Conservation (phyloP, 495 filamentous ascomycete species). For the Aspergillus sclerotiicarbonarius region DNA sequence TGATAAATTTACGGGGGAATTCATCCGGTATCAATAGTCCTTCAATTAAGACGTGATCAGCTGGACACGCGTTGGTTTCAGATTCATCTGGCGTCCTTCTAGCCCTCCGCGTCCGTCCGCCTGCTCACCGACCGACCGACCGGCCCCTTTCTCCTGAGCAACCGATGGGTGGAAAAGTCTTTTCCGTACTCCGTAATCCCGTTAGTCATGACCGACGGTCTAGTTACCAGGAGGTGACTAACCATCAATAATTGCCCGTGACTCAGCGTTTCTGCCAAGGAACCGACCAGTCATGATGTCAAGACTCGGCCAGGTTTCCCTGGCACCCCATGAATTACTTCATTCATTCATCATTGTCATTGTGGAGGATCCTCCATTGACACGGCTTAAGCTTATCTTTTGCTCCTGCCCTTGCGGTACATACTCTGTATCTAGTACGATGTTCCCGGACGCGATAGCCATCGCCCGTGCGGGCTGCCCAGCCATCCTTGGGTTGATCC, state of each 20-base stretch:
- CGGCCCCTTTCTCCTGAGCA: not conserved
- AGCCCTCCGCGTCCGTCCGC: not conserved
- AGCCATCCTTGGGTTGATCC: too few relatives aligned
- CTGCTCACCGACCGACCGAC: not conserved
- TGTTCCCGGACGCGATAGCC: too few relatives aligned
- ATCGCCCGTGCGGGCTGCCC: too few relatives aligned
- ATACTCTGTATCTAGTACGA: too few relatives aligned
- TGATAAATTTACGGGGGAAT: not conserved
- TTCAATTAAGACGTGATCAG: not conserved
- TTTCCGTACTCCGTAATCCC: not conserved
- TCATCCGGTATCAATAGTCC: not conserved
- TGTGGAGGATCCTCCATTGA: not conserved
- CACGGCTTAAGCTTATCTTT: not conserved
- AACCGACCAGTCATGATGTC: not conserved
- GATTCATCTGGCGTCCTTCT: not conserved
- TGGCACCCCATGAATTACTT: not conserved
- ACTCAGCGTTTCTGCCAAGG: not conserved
- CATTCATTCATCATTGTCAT: not conserved
- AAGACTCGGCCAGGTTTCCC: not conserved
- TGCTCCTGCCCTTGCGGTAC: too few relatives aligned
- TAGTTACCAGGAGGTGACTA: not conserved
- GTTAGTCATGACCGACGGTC: not conserved
- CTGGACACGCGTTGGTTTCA: constrained; percentile 1
- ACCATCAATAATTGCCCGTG: not conserved
- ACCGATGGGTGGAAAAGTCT: not conserved